Evolutionary conservation across 169 alveolate genomes (phyloP).

Genomic region (Amoebophrya sp.): DNA sequence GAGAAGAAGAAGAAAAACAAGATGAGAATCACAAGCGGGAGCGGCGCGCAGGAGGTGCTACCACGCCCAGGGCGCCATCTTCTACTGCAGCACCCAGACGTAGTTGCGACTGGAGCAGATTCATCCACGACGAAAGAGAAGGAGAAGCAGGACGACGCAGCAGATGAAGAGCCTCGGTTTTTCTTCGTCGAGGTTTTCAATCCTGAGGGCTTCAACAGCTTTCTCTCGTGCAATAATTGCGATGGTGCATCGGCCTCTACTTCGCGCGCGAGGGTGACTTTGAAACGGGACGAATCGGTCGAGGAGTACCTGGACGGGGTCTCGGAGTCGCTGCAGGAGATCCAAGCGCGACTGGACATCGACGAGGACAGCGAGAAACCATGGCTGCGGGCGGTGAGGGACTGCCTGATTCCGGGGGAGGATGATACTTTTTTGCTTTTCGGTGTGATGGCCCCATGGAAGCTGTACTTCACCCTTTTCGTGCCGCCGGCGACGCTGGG

Average conservation of each 20-base stretch:
- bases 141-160: too few relatives aligned
- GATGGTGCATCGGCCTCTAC: too few relatives aligned
- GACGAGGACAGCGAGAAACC: too few relatives aligned
- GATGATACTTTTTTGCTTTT: too few relatives aligned
- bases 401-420: too few relatives aligned
- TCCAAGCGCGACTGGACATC: neutral
- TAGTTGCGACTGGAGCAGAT: too few relatives aligned
- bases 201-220: neutral
- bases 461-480: neutral
- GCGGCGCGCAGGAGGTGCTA: too few relatives aligned
- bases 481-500: neutral
- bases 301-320: neutral
- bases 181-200: neutral
- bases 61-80: too few relatives aligned
- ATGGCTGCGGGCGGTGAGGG: too few relatives aligned
- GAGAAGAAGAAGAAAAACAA: too few relatives aligned
- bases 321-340: neutral
- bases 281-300: neutral
- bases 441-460: neutral
- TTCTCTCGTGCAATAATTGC: neutral
- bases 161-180: neutral
- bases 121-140: too few relatives aligned
- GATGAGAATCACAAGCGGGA: too few relatives aligned
- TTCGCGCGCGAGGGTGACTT: neutral
- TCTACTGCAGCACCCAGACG: neutral